These are phyloP conservation scores for Erodium maritimum DNA, from an alignment of 345 rosid species.

Conservation along the genomic window DNA sequence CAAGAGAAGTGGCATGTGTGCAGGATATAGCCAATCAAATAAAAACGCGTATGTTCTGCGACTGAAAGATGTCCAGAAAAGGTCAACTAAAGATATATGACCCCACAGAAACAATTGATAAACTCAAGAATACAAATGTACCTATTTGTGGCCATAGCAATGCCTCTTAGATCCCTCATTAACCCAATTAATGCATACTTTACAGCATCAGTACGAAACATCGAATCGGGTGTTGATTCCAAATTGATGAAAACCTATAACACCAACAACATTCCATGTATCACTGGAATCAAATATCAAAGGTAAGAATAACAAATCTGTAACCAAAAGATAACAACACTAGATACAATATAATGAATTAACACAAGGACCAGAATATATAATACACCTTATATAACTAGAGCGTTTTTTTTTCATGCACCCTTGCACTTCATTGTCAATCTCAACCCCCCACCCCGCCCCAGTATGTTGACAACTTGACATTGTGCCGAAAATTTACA, in stretches of 20 bases:
- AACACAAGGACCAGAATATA: too few species aligned
- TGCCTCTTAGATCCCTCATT: conserved; percentile 97
- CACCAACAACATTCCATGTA: conserved; percentile 4
- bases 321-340: neutral
- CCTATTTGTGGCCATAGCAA: conserved; percentile 97
- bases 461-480: too few species aligned
- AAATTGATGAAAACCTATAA: conserved; percentile 64
- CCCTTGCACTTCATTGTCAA: too few species aligned
- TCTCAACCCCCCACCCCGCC: too few species aligned
- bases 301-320: neutral
- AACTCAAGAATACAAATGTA: conserved; percentile 8
- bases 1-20: conserved; percentile 88
- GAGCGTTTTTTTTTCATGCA: too few species aligned
- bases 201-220: conserved; percentile 86
- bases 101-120: neutral
- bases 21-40: conserved; percentile 97
- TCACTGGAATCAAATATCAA: neutral
- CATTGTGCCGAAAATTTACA: too few species aligned
- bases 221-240: conserved; percentile 79
- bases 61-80: conserved; percentile 34
- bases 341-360: neutral
- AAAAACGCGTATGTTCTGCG: conserved; percentile 86
- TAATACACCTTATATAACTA: too few species aligned
- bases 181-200: conserved; percentile 86
- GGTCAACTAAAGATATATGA: conserved; percentile 2